These are phyloP conservation scores for Ceratocystis cacaofunesta DNA, from an alignment of 2,329 filamentous ascomycete species.

Conservation along the genomic window DNA sequence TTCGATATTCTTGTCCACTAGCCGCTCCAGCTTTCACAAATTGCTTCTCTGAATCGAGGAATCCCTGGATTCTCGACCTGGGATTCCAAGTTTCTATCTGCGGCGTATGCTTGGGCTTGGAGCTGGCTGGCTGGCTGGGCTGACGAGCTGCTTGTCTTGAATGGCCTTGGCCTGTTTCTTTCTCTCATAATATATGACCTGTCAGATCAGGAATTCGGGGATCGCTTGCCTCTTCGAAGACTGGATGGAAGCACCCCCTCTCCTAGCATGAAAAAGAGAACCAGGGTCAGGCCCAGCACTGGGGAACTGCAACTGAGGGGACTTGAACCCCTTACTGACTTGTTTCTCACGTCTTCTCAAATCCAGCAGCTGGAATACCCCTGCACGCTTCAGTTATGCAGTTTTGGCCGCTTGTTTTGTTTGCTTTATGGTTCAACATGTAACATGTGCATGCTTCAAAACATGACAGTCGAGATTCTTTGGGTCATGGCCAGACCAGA, in stretches of 20 bases:
- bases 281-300: too few species aligned
- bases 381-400: background rate
- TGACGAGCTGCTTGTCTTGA: too few species aligned
- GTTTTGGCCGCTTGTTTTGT: background rate
- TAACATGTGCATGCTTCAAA: background rate
- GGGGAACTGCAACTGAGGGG: background rate
- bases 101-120: too few species aligned
- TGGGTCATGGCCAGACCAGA: background rate
- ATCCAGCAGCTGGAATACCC: too few species aligned
- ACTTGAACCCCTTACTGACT: background rate
- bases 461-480: background rate
- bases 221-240: too few species aligned
- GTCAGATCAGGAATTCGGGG: background rate
- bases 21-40: background rate
- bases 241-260: too few species aligned
- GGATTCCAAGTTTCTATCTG: too few species aligned
- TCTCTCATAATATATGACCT: background rate
- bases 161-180: too few species aligned
- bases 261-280: too few species aligned
- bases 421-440: background rate
- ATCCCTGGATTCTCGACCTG: background rate
- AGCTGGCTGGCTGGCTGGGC: too few species aligned
- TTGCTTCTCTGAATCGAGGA: background rate
- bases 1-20: background rate
- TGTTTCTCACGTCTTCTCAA: too few species aligned